Conservation (phyloP, 2,329 filamentous ascomycete species). For the Talaromyces sp. region DNA sequence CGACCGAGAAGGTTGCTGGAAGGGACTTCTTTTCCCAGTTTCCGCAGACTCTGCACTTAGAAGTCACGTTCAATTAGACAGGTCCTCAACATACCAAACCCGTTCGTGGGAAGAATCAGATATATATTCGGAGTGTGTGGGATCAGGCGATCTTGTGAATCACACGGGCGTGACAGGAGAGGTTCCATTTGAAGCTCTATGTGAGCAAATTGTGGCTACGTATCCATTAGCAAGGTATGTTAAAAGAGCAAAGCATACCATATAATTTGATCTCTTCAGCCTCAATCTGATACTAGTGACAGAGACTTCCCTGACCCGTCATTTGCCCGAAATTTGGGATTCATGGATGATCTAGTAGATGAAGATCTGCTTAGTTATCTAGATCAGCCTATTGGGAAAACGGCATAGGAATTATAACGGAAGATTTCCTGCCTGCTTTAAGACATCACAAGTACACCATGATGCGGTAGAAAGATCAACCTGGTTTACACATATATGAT, state of each 20-base stretch:
- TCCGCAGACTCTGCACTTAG: neutral
- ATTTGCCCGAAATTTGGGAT: conserved; percentile 7
- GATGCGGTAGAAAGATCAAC: no score
- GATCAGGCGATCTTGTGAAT: neutral
- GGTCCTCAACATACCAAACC: neutral
- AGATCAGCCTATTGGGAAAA: neutral
- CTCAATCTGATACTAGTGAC: neutral
- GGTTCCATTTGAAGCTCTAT: neutral
- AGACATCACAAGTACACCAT: no score
- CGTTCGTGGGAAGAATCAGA: neutral
- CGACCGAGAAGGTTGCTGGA: neutral
- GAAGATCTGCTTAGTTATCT: neutral
- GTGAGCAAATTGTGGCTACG: conserved; percentile 3
- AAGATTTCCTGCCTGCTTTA: no score
- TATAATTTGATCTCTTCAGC: no score
- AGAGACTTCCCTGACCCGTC: neutral
- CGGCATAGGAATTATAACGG: neutral
- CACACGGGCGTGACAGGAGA: neutral
- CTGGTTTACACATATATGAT: no score
- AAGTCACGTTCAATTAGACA: neutral
- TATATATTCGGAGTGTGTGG: neutral
- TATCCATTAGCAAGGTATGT: neutral
- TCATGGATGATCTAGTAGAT: neutral
- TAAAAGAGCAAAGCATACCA: no score
- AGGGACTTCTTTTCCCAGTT: neutral